Evolutionary conservation across 140 eudicot genomes (phyloP), one percentile per base, ranked within the genome.

Genomic region (Stevia rebaudiana): DNA sequence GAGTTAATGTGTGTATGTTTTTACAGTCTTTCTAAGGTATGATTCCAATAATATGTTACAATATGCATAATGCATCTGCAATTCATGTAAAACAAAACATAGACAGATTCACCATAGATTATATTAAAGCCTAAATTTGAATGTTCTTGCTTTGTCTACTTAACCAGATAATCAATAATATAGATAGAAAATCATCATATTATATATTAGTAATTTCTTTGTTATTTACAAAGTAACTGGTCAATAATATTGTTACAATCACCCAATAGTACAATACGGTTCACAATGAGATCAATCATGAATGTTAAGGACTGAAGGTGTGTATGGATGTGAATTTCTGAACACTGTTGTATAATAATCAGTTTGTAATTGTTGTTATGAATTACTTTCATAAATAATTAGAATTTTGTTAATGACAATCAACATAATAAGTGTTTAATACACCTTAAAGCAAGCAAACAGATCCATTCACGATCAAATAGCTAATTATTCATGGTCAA

Each of bases 81-180:
- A n/a, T n/a, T n/a, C n/a, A n/a, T n/a, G n/a, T 28, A 28, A 28
- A 28, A 28, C 33, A n/a, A n/a, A n/a, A n/a, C n/a, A n/a, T 28
- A 28, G 33, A 53, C 23, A 63, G 13, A 47, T 30, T 64, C 33
- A 28, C 33, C 33, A 28, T n/a, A 1, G 46, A 55, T 68, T 16
- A 44, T 41, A 42, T 19, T 36, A 68, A 65, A 11, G 70, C 59
- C 21, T 30, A 47, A 30, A 30, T 18, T 30, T 31, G 70, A 30
- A 59, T 65, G 35, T 46, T 64, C 28, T 30, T 63, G 19, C 43
- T 24, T 62, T 15, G 33, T 4, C 33, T 4, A 4, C 33, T 28
- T n/a, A 1, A 28, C 33, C 33, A 28, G 33, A 28, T 28, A 28
- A 28, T 28, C 33, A 28, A 28, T 28, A 28, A 4, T 50, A 50